These are phyloP conservation scores for Fraxinus baroniana DNA, from an alignment of 305 asterid genomes.

Conservation along the genomic window DNA sequence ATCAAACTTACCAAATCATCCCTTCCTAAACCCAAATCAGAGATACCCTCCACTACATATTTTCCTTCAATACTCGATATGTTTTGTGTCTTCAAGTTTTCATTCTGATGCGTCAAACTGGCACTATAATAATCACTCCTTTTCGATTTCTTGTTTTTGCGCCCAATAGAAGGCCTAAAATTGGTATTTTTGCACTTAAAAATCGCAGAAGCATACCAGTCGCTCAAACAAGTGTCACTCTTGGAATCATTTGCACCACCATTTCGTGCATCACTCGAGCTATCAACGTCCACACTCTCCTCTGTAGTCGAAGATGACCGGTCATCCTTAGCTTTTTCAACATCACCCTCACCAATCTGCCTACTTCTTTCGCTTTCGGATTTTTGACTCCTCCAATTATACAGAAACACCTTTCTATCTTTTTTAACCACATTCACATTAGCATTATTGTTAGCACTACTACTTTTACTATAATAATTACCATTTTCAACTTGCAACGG, in stretches of 20 bases:
- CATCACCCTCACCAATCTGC: slow-evolving; percentile 47
- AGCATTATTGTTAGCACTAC: slow-evolving; percentile 30
- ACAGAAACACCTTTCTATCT: slow-evolving; percentile 63
- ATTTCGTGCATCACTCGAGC: slow-evolving; percentile 55
- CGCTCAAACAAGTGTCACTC: slow-evolving; percentile 60
- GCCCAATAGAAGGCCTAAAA: slow-evolving; percentile 56
- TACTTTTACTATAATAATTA: slow-evolving; percentile 12
- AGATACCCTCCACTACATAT: slow-evolving; percentile 35
- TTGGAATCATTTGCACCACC: slow-evolving; percentile 66
- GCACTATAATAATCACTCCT: slow-evolving; percentile 38
- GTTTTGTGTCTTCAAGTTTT: slow-evolving; percentile 46
- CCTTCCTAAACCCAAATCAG: slow-evolving; percentile 41
- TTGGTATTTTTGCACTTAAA: slow-evolving; percentile 55
- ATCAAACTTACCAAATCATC: slow-evolving; percentile 56
- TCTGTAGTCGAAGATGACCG: slow-evolving; percentile 49
- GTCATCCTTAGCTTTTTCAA: slow-evolving; percentile 41
- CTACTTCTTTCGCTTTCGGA: slow-evolving; percentile 82
- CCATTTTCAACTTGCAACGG: slow-evolving; percentile 28
- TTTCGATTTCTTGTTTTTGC: slow-evolving; percentile 50
- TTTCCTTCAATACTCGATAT: slow-evolving; percentile 41
- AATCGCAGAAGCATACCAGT: slow-evolving; percentile 47
- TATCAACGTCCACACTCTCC: slow-evolving; percentile 49
- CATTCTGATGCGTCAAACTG: slow-evolving; percentile 40
- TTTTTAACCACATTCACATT: slow-evolving; percentile 36
- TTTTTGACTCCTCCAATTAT: slow-evolving; percentile 80